Base-by-base conservation (phyloP, 805 yeast species). In the Cyberlindnera americana region DNA sequence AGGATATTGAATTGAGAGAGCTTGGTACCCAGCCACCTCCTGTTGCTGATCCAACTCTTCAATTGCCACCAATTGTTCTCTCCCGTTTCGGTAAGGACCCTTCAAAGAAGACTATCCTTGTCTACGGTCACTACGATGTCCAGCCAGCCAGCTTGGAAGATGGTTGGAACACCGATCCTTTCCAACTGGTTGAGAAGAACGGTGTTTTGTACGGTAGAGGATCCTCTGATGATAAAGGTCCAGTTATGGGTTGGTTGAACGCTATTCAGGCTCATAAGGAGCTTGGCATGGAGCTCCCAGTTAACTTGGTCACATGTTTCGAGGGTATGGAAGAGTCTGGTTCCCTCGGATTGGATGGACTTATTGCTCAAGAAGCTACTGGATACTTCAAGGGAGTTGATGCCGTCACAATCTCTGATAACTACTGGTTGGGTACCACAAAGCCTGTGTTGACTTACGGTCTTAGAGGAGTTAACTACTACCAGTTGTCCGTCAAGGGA, bases 291-390 rank as follows among this genome's bases (percentile, higher is more conserved):
- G 96, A 90, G 48, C 73, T 93, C 43, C 99, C 99, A 15, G 97
- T 93, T 47, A 93, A 93, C 68, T 66, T 93, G 54, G 76, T 89
- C 35, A 83, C 85, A 61, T 88, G 96, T 65, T 93, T 93, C 57
- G 99, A 93, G 68, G 98, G 99, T 46, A 93, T 93, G 99, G 99
- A 93, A 68, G 99, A 93, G 68, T 81, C 90, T 48, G 99, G 99
- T 18, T 88, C 96, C 24, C 65, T 87, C 36, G 98, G 98, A 25
- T 75, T 93, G 49, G 99, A 91, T 52, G 79, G 70, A 25, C 75
- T 93, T 56, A 83, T 93, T 56, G 81, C 80, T 36, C 64, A 69
- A 29, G 98, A 93, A 69, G 90, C 95, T 40, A 63, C 73, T 38
- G 62, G 65, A 28, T 93, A 88, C 65, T 93, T 93, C 73, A 81